Conservation (phyloP, 148 eudicot genomes). For the Nepenthes mirabilis region DNA sequence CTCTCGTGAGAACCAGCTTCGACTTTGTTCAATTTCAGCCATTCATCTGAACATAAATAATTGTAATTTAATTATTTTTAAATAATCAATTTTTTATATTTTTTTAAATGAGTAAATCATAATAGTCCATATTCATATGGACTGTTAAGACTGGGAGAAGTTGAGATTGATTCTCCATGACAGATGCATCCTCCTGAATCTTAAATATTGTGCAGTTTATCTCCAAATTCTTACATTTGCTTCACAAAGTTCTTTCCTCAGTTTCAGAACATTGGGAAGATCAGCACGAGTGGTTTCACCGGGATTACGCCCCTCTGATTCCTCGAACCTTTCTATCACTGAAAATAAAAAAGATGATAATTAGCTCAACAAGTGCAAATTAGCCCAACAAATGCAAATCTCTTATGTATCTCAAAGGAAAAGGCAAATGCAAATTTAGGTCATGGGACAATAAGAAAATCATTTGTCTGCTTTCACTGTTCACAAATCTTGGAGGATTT, state of each 20-base stretch:
- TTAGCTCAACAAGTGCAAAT: not conserved
- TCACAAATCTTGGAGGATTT: too few relatives aligned
- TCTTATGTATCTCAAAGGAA: not conserved
- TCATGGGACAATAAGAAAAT: not conserved
- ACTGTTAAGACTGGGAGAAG: too few relatives aligned
- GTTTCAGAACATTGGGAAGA: slow-evolving; percentile 55
- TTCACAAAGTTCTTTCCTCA: slow-evolving; percentile 68
- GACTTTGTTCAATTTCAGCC: too few relatives aligned
- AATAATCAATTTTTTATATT: too few relatives aligned
- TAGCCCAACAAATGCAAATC: not conserved
- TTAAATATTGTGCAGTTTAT: too few relatives aligned
- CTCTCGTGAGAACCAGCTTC: too few relatives aligned
- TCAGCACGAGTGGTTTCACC: slow-evolving; percentile 63
- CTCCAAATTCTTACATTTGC: slow-evolving; percentile 27
- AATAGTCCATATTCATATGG: too few relatives aligned
- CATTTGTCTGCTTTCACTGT: not conserved
- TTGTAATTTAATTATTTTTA: too few relatives aligned
- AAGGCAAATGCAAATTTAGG: not conserved
- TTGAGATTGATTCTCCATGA: too few relatives aligned
- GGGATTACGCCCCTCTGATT: slow-evolving; percentile 46
- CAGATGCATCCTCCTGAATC: too few relatives aligned
- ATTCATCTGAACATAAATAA: too few relatives aligned
- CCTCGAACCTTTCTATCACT: slow-evolving; percentile 83
- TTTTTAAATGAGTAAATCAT: too few relatives aligned
- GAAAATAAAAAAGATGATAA: slow-evolving; percentile 1